Evolutionary conservation across 768 basidiomycete species (phyloP).

Genomic region (Mrakia gelida): DNA sequence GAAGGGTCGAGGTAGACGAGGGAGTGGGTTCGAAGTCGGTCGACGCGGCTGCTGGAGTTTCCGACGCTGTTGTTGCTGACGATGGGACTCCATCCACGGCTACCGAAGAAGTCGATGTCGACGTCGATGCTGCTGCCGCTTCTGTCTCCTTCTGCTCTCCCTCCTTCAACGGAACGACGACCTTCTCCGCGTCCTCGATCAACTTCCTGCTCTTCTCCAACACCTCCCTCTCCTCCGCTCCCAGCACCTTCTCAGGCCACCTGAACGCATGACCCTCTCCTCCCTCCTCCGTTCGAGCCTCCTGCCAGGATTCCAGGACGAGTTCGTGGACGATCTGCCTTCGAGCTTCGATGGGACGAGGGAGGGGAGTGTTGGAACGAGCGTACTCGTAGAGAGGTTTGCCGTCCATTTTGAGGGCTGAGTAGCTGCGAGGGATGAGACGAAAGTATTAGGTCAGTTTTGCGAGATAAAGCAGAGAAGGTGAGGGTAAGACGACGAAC

Average conservation of each 20-base stretch:
- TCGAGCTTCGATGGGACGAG: constrained; percentile 86
- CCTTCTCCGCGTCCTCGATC: constrained; percentile 27
- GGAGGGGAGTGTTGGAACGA: constrained; percentile 79
- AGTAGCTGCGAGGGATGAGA: constrained; percentile 60
- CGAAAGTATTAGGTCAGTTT: neutral
- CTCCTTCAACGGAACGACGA: neutral
- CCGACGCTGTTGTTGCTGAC: neutral
- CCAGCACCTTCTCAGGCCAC: constrained; percentile 69
- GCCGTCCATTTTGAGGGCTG: constrained; percentile 97
- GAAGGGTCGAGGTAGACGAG: constrained; percentile 11
- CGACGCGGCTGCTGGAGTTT: no score
- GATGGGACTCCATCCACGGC: neutral
- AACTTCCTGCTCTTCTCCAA: constrained; percentile 60
- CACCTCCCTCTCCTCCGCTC: constrained; percentile 63
- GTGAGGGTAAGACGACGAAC: constrained; percentile 49
- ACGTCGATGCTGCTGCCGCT: neutral
- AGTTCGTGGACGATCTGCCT: constrained; percentile 75
- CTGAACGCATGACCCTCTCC: constrained; percentile 62
- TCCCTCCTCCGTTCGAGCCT: constrained; percentile 46
- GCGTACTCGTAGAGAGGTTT: constrained; percentile 94
- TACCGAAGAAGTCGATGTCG: neutral
- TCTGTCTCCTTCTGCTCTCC: constrained; percentile 1
- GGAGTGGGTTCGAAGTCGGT: neutral
- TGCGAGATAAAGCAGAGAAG: neutral
- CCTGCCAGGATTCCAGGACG: constrained; percentile 51